Evolutionary conservation across 2,329 filamentous ascomycete species (phyloP).

Genomic region (Botrytis hyacinthi): DNA sequence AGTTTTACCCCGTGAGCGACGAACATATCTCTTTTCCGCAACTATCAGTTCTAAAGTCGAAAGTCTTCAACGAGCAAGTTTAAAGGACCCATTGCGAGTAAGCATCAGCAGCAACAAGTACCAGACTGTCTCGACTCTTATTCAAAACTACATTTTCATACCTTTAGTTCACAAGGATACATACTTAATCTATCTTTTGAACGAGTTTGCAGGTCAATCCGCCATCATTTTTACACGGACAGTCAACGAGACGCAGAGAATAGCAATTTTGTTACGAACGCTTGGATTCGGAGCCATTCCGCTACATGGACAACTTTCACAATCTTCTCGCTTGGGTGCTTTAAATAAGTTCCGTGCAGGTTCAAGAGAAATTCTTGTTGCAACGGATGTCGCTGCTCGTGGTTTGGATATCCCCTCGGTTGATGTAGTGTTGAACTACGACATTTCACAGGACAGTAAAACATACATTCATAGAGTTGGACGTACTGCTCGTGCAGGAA

Average conservation of each 20-base stretch:
- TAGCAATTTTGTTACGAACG: slow-evolving; percentile 77
- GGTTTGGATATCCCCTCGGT: slow-evolving; percentile 93
- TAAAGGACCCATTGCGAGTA: slow-evolving; percentile 80
- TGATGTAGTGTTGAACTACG: slow-evolving; percentile 82
- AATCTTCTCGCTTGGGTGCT: slow-evolving; percentile 81
- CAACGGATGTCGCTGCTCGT: slow-evolving; percentile 89
- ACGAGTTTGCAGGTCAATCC: slow-evolving; percentile 82
- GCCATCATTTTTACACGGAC: slow-evolving; percentile 91
- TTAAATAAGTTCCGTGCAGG: slow-evolving; percentile 85
- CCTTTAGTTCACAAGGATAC: slow-evolving; percentile 86
- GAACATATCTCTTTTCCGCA: slow-evolving; percentile 88
- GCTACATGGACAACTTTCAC: slow-evolving; percentile 86
- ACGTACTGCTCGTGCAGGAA: slow-evolving; percentile 82
- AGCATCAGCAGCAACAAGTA: slow-evolving; percentile 81
- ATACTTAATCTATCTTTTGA: slow-evolving; percentile 81
- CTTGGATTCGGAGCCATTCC: slow-evolving; percentile 90
- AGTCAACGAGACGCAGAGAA: slow-evolving; percentile 82
- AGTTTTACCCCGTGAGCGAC: slow-evolving; percentile 72
- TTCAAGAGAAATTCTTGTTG: slow-evolving; percentile 81
- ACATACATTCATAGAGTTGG: slow-evolving; percentile 91
- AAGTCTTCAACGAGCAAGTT: slow-evolving; percentile 81
- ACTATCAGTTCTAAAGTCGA: slow-evolving; percentile 95
- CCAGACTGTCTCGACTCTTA: slow-evolving; percentile 84
- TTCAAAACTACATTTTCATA: slow-evolving; percentile 84
- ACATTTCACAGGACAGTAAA: slow-evolving; percentile 80